A percentile compares a stretch with the other conserved stretches of the same genome.
phyloP scores from a whole-genome alignment of 495 filamentous ascomycete species.

The Podospora pseudopauciseta region DNA sequence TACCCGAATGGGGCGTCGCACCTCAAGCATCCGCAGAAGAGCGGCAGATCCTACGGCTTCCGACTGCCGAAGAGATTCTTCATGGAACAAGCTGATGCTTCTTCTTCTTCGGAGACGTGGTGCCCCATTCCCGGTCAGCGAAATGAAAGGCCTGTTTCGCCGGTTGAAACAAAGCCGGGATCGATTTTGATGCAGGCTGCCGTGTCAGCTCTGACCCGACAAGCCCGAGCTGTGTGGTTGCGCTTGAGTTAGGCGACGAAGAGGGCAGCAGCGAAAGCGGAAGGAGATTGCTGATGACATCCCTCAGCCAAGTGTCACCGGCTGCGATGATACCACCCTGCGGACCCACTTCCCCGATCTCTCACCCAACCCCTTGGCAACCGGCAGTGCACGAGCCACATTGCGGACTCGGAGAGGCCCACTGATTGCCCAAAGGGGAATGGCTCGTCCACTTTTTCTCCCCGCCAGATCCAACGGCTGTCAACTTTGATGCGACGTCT shows the following conservation, averaged over 20 bases:
- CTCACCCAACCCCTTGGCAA: neutral
- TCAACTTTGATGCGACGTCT: neutral
- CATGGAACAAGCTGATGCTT: neutral
- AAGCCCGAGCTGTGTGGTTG: neutral
- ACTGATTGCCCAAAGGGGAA: neutral
- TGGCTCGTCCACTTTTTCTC: neutral
- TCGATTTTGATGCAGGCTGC: neutral
- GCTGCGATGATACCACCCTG: slow-evolving; percentile 2
- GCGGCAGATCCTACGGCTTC: slow-evolving; percentile 5
- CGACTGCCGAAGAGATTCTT: slow-evolving; percentile 6
- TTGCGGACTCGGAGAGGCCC: neutral
- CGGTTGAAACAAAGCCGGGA: slow-evolving; percentile 8
- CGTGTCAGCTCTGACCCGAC: slow-evolving; percentile 4
- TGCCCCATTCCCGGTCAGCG: slow-evolving; percentile 6
- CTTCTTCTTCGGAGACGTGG: slow-evolving; percentile 5
- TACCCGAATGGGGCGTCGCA: slow-evolving; percentile 13
- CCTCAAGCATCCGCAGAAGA: slow-evolving; percentile 4
- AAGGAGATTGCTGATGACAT: neutral
- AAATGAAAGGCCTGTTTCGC: slow-evolving; percentile 2
- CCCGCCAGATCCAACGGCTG: neutral
- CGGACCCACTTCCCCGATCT: slow-evolving; percentile 3
- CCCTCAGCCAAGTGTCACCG: slow-evolving; percentile 1
- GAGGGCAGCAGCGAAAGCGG: neutral
- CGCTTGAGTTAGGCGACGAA: neutral
- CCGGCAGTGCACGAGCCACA: slow-evolving; percentile 2